Evolutionary conservation across 1,139 yeast species (phyloP), one percentile per base, ranked within the genome.

Genomic region (Casaregolazyma lundiana): DNA sequence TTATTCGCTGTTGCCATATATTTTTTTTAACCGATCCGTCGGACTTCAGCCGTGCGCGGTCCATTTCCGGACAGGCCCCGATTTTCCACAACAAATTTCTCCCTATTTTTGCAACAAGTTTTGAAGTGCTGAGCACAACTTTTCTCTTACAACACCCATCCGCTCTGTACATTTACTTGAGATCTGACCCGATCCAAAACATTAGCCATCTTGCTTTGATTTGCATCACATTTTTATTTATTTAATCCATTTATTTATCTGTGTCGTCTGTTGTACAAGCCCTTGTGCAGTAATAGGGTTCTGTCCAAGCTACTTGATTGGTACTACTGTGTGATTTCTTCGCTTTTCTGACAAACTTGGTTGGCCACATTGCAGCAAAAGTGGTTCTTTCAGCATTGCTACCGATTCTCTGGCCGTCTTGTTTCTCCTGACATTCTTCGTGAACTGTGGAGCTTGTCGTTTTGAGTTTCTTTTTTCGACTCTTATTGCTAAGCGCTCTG

Each of bases 31-130:
- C 32, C 11, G 5, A 9, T 26, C 32, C 32, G 32, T 3, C 32
- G 32, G 32, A 26, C 32, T 2, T 26, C 32, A 26, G 32, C 32
- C 32, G 32, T 15, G 32, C 11, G 4, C 11, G 11, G 15, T 2
- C 32, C 6, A 15, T 26, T 26, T 26, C 32, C 32, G 32, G 32
- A 26, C 15, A 26, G 13, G 32, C n/a, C n/a, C n/a, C n/a, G n/a
- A n/a, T n/a, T n/a, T 26, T 11, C 6, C 5, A 26, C 29, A 26
- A 26, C 32, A 26, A 26, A 26, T 26, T 26, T 26, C 32, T 26
- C 32, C 32, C 32, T 26, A 26, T 26, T 26, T 26, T 26, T 26
- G 32, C 32, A 26, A 26, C 32, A 26, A 26, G 32, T 26, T 26
- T 26, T 26, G 4, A 26, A 26, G 32, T 26, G 32, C 32, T 15